These are phyloP conservation scores for Ochromonas danica DNA, from an alignment of 108 stramenopile genomes.

Conservation along the genomic window DNA sequence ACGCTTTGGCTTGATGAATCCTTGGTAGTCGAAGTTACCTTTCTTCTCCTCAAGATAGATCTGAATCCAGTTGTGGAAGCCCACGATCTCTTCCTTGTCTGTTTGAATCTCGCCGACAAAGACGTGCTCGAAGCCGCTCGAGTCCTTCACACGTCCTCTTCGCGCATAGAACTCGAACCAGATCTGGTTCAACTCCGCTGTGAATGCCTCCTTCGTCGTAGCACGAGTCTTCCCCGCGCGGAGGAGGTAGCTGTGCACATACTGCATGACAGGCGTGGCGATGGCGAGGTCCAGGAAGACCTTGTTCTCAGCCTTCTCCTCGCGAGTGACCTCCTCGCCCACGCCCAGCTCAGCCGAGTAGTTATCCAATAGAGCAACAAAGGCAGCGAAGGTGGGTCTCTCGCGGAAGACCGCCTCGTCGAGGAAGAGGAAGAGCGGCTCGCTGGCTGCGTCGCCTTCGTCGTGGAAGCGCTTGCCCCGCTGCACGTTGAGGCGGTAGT, in stretches of 20 bases:
- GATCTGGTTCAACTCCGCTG: constrained; percentile 64
- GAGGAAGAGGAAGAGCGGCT: constrained; percentile 73
- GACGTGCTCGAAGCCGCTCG: constrained; percentile 85
- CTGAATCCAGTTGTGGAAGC: constrained; percentile 89
- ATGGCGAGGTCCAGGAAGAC: constrained; percentile 69
- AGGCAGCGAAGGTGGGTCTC: constrained; percentile 74
- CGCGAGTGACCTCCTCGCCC: constrained; percentile 60
- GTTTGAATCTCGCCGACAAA: constrained; percentile 78
- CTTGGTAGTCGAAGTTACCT: constrained; percentile 75
- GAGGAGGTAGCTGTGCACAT: constrained; percentile 69
- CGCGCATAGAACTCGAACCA: constrained; percentile 85
- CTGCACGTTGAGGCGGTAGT: constrained; percentile 79
- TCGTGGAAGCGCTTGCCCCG: constrained; percentile 73
- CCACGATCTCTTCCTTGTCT: constrained; percentile 47
- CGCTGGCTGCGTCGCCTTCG: constrained; percentile 70
- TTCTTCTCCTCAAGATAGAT: constrained; percentile 78
- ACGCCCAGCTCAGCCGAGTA: constrained; percentile 66
- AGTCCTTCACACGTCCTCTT: constrained; percentile 64
- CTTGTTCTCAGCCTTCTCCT: constrained; percentile 65
- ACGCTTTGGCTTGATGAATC: constrained; percentile 48
- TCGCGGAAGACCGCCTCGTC: constrained; percentile 42
- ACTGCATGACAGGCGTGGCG: constrained; percentile 82
- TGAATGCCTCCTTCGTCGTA: constrained; percentile 60
- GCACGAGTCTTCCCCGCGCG: constrained; percentile 50
- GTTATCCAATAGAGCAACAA: constrained; percentile 74